Percentiles rank a stretch among this genome's conserved stretches.
Conservation (phyloP, 2,329 filamentous ascomycete genomes). For the Beauveria rudraprayagi region DNA sequence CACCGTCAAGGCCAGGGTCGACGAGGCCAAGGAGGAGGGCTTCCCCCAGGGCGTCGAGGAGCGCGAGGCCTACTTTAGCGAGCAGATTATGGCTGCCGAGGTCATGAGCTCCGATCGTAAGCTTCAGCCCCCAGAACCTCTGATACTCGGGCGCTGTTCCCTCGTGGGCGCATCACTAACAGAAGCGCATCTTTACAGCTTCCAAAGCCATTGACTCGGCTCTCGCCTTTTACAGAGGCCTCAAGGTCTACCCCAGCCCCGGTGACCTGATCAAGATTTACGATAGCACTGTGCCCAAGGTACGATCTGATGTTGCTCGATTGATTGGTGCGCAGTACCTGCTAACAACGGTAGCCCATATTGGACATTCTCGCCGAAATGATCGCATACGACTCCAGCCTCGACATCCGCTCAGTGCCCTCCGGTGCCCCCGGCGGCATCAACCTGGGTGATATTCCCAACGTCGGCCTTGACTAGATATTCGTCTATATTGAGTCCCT, state of each 20-base stretch:
- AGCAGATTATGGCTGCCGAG: slow-evolving; percentile 87
- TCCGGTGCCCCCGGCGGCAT: slow-evolving; percentile 23
- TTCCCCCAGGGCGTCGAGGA: slow-evolving; percentile 88
- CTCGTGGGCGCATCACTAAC: background rate
- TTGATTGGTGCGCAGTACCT: background rate
- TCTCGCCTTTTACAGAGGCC: slow-evolving; percentile 92
- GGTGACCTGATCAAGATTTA: slow-evolving; percentile 92
- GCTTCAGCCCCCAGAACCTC: slow-evolving; percentile 20
- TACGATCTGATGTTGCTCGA: slow-evolving; percentile 23
- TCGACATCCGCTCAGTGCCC: slow-evolving; percentile 47
- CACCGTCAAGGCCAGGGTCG: slow-evolving; percentile 65
- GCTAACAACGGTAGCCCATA: slow-evolving; percentile 55
- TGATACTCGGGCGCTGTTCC: too few relatives aligned
- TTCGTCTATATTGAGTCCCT: background rate
- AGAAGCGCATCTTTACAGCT: slow-evolving; percentile 33
- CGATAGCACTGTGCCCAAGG: slow-evolving; percentile 97
- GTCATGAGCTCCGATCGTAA: slow-evolving; percentile 72
- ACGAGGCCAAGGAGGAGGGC: slow-evolving; percentile 79
- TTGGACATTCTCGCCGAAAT: slow-evolving; percentile 96
- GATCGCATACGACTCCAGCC: slow-evolving; percentile 81
- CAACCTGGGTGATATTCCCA: slow-evolving; percentile 41
- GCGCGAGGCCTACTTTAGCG: slow-evolving; percentile 94
- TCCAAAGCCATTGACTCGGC: slow-evolving; percentile 72
- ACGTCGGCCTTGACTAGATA: slow-evolving; percentile 46
- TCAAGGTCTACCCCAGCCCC: slow-evolving; percentile 96